Evolutionary conservation across 2,329 filamentous ascomycete genomes (phyloP).

Genomic region (Cadophora sp.): DNA sequence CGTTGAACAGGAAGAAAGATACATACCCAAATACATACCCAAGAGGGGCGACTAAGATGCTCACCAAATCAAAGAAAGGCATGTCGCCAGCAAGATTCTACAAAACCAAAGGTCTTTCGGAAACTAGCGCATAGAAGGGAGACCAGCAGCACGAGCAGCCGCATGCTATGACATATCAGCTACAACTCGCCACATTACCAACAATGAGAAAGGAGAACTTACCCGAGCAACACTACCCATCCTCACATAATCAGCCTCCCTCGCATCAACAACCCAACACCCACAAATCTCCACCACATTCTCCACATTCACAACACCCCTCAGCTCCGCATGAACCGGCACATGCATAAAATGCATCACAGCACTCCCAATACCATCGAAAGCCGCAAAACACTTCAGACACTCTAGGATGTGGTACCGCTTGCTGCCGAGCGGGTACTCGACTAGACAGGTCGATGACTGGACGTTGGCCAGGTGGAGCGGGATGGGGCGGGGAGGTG

Average conservation of each 20-base stretch:
- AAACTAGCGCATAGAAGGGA: neutral
- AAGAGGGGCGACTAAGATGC: too few relatives aligned
- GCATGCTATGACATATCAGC: neutral
- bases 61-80: neutral
- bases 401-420: neutral
- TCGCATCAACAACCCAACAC: neutral
- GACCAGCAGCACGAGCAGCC: neutral
- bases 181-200: neutral
- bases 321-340: neutral
- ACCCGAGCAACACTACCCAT: neutral
- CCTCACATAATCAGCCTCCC: neutral
- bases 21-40: neutral
- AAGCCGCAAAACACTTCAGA: neutral
- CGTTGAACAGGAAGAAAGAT: too few relatives aligned
- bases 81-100: neutral
- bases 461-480: neutral
- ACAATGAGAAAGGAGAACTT: neutral
- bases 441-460: neutral
- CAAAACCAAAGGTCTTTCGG: too few relatives aligned
- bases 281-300: conserved; percentile 11
- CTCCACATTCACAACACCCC: neutral
- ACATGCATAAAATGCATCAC: neutral
- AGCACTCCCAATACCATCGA: neutral
- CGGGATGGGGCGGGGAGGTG: neutral
- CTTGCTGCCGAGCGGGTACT: neutral